Conservation (phyloP, 1,284 basidiomycete species). For the Ceraceosorus guamensis region DNA sequence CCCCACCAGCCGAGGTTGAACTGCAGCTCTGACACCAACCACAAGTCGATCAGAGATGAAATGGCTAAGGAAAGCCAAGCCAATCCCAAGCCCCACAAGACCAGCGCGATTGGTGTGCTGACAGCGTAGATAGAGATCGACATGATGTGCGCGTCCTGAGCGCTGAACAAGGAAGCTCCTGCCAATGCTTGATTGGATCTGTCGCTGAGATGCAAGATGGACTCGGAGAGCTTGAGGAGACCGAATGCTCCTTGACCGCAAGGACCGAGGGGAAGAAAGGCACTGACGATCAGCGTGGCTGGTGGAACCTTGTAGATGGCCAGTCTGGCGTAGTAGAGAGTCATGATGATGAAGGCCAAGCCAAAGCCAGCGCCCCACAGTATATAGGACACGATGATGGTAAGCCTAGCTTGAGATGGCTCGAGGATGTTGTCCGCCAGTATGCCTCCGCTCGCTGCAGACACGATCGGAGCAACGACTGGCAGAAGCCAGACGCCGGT, state of each 20-base stretch:
- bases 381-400: constrained; percentile 53
- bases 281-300: constrained; percentile 56
- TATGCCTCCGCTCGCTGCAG: constrained; percentile 60
- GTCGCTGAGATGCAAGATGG: constrained; percentile 14
- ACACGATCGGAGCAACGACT: constrained; percentile 64
- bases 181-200: background rate
- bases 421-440: constrained; percentile 57
- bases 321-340: constrained; percentile 56
- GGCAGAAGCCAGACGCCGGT: constrained; percentile 56
- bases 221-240: constrained; percentile 52
- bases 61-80: constrained; percentile 51
- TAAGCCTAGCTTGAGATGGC: constrained; percentile 54
- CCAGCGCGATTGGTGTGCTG: constrained; percentile 39
- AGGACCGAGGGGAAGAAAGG: constrained; percentile 58
- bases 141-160: too few species aligned
- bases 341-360: constrained; percentile 57
- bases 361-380: constrained; percentile 52
- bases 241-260: constrained; percentile 61
- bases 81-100: constrained; percentile 52
- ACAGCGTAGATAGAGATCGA: constrained; percentile 27
- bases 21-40: constrained; percentile 19
- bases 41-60: constrained; percentile 32
- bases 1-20: constrained; percentile 44
- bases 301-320: constrained; percentile 51
- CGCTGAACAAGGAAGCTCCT: constrained; percentile 1